phyloP scores from a whole-genome alignment of 495 filamentous ascomycete species.

The Hypoxylon subgilvum region DNA sequence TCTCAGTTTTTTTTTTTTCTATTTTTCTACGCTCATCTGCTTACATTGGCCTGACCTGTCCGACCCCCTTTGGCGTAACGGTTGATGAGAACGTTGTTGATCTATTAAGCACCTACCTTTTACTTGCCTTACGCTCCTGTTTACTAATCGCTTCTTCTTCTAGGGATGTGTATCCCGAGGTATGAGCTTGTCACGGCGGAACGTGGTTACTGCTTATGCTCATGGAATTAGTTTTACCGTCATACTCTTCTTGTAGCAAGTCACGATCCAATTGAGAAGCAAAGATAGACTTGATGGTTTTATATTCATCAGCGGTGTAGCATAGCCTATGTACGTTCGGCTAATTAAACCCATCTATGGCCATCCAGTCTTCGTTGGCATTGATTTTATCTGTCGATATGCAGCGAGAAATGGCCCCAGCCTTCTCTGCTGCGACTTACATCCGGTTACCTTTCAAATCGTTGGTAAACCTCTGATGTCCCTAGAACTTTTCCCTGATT shows the following conservation, averaged over 20 bases:
- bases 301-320: slow-evolving; percentile 11
- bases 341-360: slow-evolving; percentile 13
- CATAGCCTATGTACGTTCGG: slow-evolving; percentile 22
- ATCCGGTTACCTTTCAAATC: too few species aligned
- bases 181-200: slow-evolving; percentile 42
- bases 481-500: too few species aligned
- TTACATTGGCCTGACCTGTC: too few species aligned
- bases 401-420: not conserved
- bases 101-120: too few species aligned
- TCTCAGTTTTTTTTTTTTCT: not conserved
- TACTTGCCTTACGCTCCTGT: too few species aligned
- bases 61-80: too few species aligned
- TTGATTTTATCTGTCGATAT: not conserved
- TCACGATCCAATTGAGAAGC: not conserved
- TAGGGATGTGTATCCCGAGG: slow-evolving; percentile 67
- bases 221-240: not conserved
- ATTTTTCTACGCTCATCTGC: not conserved
- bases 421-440: not conserved
- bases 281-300: slow-evolving; percentile 23
- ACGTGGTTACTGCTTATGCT: not conserved
- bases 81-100: too few species aligned
- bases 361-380: slow-evolving; percentile 14
- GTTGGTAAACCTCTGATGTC: too few species aligned
- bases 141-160: slow-evolving; percentile 8
- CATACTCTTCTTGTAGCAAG: not conserved